Conservation (phyloP, 176 grass and related monocot genomes). For the Carex parvula region DNA sequence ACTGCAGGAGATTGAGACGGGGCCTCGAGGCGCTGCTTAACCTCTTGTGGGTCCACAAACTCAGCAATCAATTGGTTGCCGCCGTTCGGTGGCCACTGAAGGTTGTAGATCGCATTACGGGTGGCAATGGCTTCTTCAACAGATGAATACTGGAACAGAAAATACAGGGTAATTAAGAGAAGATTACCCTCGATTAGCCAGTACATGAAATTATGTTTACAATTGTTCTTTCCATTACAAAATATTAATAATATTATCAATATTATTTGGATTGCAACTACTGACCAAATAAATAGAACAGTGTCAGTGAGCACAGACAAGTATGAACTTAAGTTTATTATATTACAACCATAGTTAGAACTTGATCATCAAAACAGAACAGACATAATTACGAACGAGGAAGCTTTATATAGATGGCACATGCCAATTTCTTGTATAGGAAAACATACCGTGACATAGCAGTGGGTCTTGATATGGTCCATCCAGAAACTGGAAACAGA, state of each 20-base stretch:
- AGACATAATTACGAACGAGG: not conserved
- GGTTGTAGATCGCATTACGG: constrained; percentile 76
- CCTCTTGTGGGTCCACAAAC: constrained; percentile 90
- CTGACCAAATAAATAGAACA: not conserved
- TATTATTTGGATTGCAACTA: not conserved
- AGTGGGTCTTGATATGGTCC: constrained; percentile 99
- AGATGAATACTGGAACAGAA: constrained; percentile 52
- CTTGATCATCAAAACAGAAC: not conserved
- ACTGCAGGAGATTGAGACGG: constrained; percentile 36
- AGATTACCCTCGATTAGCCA: not conserved
- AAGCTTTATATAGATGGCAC: not conserved
- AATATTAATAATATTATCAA: not conserved
- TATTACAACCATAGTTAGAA: not conserved
- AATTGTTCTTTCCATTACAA: not conserved
- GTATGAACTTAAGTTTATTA: not conserved
- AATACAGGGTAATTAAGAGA: not conserved
- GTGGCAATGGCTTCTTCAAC: constrained; percentile 87
- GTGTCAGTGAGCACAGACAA: not conserved
- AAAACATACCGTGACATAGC: constrained; percentile 89
- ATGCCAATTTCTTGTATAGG: not conserved
- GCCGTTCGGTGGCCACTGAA: constrained; percentile 92
- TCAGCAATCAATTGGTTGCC: constrained; percentile 84
- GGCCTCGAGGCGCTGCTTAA: constrained; percentile 57
- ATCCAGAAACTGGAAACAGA: constrained; percentile 89
- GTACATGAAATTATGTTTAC: not conserved